Percentiles rank a stretch among this genome's conserved stretches.
These are phyloP conservation scores for Luvunga scandens DNA, from an alignment of 345 rosid species.

Conservation along the genomic window DNA sequence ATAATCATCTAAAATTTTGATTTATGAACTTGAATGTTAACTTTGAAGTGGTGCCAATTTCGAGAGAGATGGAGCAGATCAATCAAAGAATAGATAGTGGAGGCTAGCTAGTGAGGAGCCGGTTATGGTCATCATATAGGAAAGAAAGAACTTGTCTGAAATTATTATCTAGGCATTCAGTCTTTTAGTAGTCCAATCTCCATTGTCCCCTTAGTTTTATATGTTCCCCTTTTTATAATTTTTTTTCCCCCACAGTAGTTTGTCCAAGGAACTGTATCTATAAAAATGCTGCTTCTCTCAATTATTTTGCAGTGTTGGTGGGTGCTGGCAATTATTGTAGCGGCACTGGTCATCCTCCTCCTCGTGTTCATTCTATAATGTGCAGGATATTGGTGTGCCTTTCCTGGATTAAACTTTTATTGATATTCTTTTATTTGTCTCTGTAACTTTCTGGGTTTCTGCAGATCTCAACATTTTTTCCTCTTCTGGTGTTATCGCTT, in stretches of 20 bases:
- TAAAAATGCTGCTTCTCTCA: neutral
- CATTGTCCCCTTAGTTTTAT: neutral
- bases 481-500: neutral
- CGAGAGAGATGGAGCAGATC: neutral
- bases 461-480: neutral
- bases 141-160: neutral
- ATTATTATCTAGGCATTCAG: neutral
- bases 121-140: neutral
- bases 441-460: neutral
- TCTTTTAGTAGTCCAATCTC: neutral
- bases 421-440: slow-evolving; percentile 6
- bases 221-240: neutral
- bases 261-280: neutral
- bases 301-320: slow-evolving; percentile 67
- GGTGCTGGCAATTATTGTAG: slow-evolving; percentile 46
- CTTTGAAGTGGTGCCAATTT: neutral
- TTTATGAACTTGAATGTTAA: neutral
- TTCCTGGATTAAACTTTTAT: neutral
- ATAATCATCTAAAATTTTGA: neutral
- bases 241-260: neutral
- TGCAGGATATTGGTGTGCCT: slow-evolving; percentile 5
- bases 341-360: slow-evolving; percentile 41
- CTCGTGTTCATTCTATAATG: slow-evolving; percentile 31
- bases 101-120: neutral
- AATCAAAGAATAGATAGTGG: neutral